A percentile compares a stretch with the other conserved stretches of the same genome.
These are phyloP conservation scores for Pythium brachiatum DNA, from an alignment of 352 stramenopile genomes.

Conservation along the genomic window DNA sequence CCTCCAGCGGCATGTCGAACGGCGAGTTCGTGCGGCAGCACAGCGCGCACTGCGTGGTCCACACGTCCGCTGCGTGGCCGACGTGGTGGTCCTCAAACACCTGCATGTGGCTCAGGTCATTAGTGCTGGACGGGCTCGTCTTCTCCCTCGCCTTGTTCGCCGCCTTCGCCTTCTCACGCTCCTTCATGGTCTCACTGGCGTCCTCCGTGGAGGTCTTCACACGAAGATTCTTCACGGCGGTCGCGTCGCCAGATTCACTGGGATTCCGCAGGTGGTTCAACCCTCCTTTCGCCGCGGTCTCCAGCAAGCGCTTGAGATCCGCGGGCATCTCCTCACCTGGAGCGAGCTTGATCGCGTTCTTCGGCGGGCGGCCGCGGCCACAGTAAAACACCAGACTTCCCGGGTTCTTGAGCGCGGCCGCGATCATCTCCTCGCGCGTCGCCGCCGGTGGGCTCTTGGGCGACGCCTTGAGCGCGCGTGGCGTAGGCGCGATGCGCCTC, in stretches of 20 bases:
- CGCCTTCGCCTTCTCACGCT: background rate
- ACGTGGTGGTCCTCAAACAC: conserved; percentile 25
- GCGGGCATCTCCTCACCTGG: conserved; percentile 11
- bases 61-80: conserved; percentile 18
- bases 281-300: conserved; percentile 6
- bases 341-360: conserved; percentile 24
- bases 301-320: conserved; percentile 16
- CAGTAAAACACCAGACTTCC: conserved; percentile 21
- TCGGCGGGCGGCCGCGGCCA: conserved; percentile 14
- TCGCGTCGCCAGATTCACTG: background rate
- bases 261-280: conserved; percentile 5
- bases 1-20: conserved; percentile 42
- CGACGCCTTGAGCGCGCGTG: conserved; percentile 7
- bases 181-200: background rate
- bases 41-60: conserved; percentile 50
- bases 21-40: conserved; percentile 48
- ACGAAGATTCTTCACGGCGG: conserved; percentile 4
- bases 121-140: conserved; percentile 49
- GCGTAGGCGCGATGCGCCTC: conserved; percentile 1
- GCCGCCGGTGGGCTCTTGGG: conserved; percentile 12
- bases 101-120: conserved; percentile 41
- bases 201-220: conserved; percentile 17
- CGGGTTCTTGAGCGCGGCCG: conserved; percentile 23
- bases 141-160: conserved; percentile 24
- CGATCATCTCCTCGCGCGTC: conserved; percentile 17